phyloP scores from a whole-genome alignment of 2,329 filamentous ascomycete genomes.

The Exophiala lecanii-corni region DNA sequence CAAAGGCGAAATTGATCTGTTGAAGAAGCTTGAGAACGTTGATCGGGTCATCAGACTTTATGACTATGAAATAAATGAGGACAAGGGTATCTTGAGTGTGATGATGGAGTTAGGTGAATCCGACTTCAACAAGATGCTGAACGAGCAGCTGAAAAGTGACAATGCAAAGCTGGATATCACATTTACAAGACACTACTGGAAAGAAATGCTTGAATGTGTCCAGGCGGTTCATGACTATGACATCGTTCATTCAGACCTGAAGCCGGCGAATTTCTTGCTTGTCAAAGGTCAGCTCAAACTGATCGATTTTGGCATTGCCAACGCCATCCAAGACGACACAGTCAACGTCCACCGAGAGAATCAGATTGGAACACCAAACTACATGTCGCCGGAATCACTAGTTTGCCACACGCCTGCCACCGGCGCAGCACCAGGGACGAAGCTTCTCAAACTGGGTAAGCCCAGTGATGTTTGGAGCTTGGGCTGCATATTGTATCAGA shows the following conservation, averaged over 20 bases:
- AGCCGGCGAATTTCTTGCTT: conserved; percentile 94
- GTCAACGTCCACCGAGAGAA: conserved; percentile 96
- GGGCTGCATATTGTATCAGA: conserved; percentile 94
- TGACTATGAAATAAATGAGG: conserved; percentile 89
- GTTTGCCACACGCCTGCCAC: conserved; percentile 73
- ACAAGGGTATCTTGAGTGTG: conserved; percentile 82
- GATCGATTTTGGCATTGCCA: conserved; percentile 98
- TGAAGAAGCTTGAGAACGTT: conserved; percentile 75
- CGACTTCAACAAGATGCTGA: conserved; percentile 82
- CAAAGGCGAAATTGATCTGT: conserved; percentile 90
- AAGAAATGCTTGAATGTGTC: conserved; percentile 97
- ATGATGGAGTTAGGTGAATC: conserved; percentile 97
- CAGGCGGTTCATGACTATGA: conserved; percentile 82
- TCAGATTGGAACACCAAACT: conserved; percentile 93
- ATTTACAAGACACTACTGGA: conserved; percentile 97
- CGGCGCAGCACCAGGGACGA: conserved; percentile 48
- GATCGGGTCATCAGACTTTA: conserved; percentile 86
- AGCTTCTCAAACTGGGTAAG: conserved; percentile 92
- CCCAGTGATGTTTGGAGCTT: conserved; percentile 94
- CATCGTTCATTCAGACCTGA: conserved; percentile 94
- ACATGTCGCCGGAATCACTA: conserved; percentile 95
- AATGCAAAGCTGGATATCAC: conserved; percentile 75
- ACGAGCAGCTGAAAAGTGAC: conserved; percentile 65
- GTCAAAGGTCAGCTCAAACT: conserved; percentile 87
- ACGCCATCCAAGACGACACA: conserved; percentile 94